phyloP scores from a whole-genome alignment of 2,329 filamentous ascomycete genomes.

The Fragosphaeria purpurea region DNA sequence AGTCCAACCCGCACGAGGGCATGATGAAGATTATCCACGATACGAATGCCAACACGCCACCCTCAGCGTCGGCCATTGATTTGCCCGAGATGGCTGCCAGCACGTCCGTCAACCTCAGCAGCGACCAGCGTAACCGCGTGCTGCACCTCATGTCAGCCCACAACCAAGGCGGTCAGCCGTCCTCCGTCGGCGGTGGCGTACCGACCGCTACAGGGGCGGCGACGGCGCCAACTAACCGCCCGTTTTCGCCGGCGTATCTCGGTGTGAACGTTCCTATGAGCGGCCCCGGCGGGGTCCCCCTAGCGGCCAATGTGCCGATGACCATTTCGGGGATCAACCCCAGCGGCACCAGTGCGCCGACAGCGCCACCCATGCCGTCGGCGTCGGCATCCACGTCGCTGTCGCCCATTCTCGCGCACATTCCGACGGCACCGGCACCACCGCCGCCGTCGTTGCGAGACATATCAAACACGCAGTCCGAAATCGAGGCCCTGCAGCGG shows the following conservation, averaged over 20 bases:
- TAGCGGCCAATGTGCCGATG: constrained; percentile 4
- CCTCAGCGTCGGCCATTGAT: constrained; percentile 31
- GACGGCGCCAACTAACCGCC: too few species aligned
- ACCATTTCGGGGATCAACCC: background rate
- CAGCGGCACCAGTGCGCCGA: background rate
- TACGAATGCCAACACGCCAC: constrained; percentile 43
- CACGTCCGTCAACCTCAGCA: constrained; percentile 42
- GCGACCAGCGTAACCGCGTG: constrained; percentile 49
- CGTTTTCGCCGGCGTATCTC: background rate
- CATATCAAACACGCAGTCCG: constrained; percentile 58
- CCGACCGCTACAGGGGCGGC: too few species aligned
- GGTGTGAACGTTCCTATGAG: background rate
- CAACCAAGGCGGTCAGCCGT: constrained; percentile 14
- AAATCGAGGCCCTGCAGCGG: constrained; percentile 69
- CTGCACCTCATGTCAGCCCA: constrained; percentile 49
- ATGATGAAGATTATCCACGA: constrained; percentile 59
- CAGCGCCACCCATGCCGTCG: constrained; percentile 2
- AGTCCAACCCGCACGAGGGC: constrained; percentile 47
- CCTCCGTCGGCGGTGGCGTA: constrained; percentile 9
- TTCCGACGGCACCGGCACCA: constrained; percentile 39
- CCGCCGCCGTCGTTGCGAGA: constrained; percentile 49
- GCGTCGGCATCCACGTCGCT: constrained; percentile 14
- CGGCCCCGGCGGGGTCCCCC: constrained; percentile 4
- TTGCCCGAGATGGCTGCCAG: constrained; percentile 48
- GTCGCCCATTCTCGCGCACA: constrained; percentile 39